These are phyloP conservation scores for Diaporthe batatas DNA, from an alignment of 2,329 filamentous ascomycete species.

Conservation along the genomic window DNA sequence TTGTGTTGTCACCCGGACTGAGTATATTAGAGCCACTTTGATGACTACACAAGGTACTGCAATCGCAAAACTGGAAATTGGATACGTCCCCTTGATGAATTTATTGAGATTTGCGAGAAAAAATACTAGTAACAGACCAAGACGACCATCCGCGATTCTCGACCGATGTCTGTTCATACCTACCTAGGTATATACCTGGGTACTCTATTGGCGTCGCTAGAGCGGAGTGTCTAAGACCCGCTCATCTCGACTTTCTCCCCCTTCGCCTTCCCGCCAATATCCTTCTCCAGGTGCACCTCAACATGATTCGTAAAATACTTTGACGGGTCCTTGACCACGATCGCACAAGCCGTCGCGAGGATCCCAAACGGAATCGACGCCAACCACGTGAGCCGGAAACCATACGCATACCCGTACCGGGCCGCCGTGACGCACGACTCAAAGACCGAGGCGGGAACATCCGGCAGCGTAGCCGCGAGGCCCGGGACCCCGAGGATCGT, in stretches of 20 bases:
- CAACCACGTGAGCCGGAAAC: neutral
- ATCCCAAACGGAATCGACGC: neutral
- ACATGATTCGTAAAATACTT: neutral
- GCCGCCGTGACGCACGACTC: neutral
- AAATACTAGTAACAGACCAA: too few species aligned
- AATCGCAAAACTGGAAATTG: too few species aligned
- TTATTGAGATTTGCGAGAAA: too few species aligned
- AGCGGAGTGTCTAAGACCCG: neutral
- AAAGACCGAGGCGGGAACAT: neutral
- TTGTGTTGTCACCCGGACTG: too few species aligned
- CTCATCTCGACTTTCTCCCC: neutral
- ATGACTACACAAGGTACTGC: too few species aligned
- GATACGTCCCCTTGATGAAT: too few species aligned
- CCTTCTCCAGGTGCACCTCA: neutral
- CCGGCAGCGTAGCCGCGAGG: neutral
- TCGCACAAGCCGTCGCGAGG: neutral
- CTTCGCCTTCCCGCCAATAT: neutral
- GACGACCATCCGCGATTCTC: too few species aligned
- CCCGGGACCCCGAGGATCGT: neutral
- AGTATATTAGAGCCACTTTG: too few species aligned
- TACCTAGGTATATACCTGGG: too few species aligned
- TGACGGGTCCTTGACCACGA: neutral
- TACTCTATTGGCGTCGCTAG: too few species aligned
- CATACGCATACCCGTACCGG: neutral
- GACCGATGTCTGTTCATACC: too few species aligned